Evolutionary conservation across 1,139 yeast species (phyloP), one percentile per base, ranked within the genome.

Genomic region (Arxiozyma telluris): DNA sequence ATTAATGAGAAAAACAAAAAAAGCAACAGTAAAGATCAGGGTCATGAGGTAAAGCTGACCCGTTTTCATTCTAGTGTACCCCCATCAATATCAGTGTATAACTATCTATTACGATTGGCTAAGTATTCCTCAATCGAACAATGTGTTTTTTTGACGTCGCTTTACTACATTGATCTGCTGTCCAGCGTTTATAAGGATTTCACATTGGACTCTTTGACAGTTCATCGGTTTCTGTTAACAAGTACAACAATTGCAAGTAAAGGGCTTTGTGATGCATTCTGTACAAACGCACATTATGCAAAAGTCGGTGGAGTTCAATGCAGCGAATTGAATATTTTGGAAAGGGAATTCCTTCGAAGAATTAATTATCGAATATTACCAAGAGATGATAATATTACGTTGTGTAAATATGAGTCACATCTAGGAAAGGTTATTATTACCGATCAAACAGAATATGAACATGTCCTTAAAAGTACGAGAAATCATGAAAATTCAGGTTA

Each of bases 231-330:
- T 65, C 72, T 93, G 54, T 76, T 93, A 52, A 91, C 96, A 0
- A 95, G 96, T 0, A 90, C 96, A 0, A 87, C 94, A 66, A 82
- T 91, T 5, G 96, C 95, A 1, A 86, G 93, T 59, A 93, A 93
- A 69, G 95, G 96, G 1, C 76, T 93, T 62, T 94, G 96, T 68
- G 98, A 93, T 70, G 85, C 91, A 47, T 93, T 93, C 68, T 91
- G 95, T 69, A 90, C 97, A 6, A 93, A 91, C 68, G 80, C 85
- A 43, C 97, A 91, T 69, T 93, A 93, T 67, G 96, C 98, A 12
- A 87, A 87, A 67, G 98, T 93, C 21, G 98, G 98, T 1, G 98
- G 98, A 59, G 85, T 93, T 8, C 89, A 93, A 44, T 75, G 86
- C 47, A 79, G 84, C 56, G 98, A 93, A 68, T 75, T 93, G 60